Evolutionary conservation across 768 basidiomycete species (phyloP).

Genomic region (Rhodotorula taiwanensis): DNA sequence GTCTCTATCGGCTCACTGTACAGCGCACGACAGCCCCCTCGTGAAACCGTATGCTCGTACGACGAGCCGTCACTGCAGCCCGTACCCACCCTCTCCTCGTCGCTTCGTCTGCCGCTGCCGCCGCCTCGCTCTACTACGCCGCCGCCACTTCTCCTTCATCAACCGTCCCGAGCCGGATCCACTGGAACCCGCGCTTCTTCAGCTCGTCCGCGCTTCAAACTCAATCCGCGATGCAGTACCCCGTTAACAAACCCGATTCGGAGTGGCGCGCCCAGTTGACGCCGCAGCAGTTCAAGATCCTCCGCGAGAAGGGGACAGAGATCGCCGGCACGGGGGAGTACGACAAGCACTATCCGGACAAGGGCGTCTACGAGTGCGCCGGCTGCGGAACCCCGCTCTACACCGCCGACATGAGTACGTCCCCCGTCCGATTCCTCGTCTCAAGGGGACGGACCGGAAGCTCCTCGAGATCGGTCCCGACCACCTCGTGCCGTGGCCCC

Average conservation of each 20-base stretch:
- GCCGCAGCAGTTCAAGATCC: constrained; percentile 37
- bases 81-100: constrained; percentile 1
- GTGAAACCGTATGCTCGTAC: constrained; percentile 21
- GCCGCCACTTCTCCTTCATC: neutral
- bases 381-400: constrained; percentile 39
- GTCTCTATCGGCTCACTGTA: no score
- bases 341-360: constrained; percentile 34
- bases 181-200: constrained; percentile 11
- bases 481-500: no score
- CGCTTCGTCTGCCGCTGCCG: constrained; percentile 9
- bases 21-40: no score
- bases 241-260: constrained; percentile 12
- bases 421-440: neutral
- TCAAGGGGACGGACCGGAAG: neutral
- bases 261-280: constrained; percentile 36
- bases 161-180: neutral
- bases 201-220: neutral
- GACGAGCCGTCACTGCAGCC: neutral
- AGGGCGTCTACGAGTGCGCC: constrained; percentile 38
- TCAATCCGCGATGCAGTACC: constrained; percentile 6
- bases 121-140: neutral
- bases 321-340: constrained; percentile 37
- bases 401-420: constrained; percentile 36
- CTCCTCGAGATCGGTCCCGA: no score
- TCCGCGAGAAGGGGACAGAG: constrained; percentile 39